Conservation (phyloP, 192 early-diverging fungal species). For the Spinellus fusiger region DNA sequence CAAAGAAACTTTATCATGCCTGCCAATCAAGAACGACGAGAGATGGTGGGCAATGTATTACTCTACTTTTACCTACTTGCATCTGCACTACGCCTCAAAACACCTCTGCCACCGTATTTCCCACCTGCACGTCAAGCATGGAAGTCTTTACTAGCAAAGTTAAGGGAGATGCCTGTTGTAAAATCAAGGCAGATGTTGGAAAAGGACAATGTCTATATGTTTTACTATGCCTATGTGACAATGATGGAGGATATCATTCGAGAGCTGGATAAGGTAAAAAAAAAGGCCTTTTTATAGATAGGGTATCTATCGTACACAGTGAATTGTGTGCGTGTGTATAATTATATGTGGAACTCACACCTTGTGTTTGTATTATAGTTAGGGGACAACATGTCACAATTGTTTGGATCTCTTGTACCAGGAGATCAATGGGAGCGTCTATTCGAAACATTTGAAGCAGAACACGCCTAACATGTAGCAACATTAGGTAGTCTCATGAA, state of each 20-base stretch:
- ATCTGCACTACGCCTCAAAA: constrained; percentile 73
- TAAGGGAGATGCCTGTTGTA: constrained; percentile 51
- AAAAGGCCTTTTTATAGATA: too few relatives aligned
- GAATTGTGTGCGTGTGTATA: too few relatives aligned
- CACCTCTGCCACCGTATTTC: constrained; percentile 75
- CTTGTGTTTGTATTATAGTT: constrained; percentile 16
- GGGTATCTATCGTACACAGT: too few relatives aligned
- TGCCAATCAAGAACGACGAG: constrained; percentile 51
- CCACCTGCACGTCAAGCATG: constrained; percentile 67
- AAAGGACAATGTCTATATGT: constrained; percentile 62
- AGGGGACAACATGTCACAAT: constrained; percentile 26
- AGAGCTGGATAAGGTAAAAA: constrained; percentile 57
- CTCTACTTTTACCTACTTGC: constrained; percentile 79
- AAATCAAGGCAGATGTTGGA: constrained; percentile 36
- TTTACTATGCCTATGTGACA: constrained; percentile 75
- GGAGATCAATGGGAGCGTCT: constrained; percentile 25
- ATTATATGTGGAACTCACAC: too few relatives aligned
- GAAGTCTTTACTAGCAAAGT: constrained; percentile 47
- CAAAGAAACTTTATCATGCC: constrained; percentile 56
- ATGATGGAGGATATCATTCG: constrained; percentile 75
- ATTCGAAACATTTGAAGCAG: constrained; percentile 12
- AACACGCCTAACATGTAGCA: constrained; percentile 1
- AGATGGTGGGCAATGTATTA: constrained; percentile 68
- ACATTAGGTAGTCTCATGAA: too few relatives aligned
- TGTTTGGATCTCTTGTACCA: constrained; percentile 32